Conservation (phyloP, 768 basidiomycete species). For the Mycena latifolia region DNA sequence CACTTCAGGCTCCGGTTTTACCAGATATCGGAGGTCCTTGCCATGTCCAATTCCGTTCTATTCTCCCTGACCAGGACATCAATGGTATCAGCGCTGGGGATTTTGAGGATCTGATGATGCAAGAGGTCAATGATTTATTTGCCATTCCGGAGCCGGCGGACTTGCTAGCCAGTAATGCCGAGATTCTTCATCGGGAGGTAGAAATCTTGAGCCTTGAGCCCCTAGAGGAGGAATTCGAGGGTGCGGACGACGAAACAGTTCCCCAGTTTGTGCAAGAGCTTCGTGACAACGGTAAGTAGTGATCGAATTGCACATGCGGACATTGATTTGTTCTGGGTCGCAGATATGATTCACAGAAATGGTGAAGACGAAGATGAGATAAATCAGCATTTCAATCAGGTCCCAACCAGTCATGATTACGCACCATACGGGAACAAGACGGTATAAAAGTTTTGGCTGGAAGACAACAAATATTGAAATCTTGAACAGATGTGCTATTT, state of each 20-base stretch:
- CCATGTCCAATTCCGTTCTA: conserved; percentile 3
- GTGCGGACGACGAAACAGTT: conserved; percentile 21
- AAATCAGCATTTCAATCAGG: conserved; percentile 2
- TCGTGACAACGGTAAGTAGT: neutral
- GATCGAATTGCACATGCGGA: too few species aligned
- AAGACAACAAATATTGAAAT: too few species aligned
- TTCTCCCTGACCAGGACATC: conserved; percentile 5
- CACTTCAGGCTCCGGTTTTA: neutral
- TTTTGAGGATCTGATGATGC: conserved; percentile 12
- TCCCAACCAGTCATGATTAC: conserved; percentile 12
- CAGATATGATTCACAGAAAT: neutral
- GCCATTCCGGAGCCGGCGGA: neutral
- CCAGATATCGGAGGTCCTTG: neutral
- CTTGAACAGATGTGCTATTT: conserved; percentile 34
- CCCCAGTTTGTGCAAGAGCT: conserved; percentile 1
- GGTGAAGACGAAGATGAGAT: conserved; percentile 13
- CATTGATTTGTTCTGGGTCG: neutral
- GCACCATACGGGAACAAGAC: conserved; percentile 24
- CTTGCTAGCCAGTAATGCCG: neutral
- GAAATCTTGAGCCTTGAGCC: neutral
- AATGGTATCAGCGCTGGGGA: conserved; percentile 9
- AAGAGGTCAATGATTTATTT: neutral
- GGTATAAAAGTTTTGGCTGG: neutral
- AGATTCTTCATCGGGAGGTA: neutral
- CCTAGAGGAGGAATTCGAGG: conserved; percentile 17